Evolutionary conservation across 495 filamentous ascomycete species (phyloP).

Genomic region (Aspergillus sclerotiicarbonarius): DNA sequence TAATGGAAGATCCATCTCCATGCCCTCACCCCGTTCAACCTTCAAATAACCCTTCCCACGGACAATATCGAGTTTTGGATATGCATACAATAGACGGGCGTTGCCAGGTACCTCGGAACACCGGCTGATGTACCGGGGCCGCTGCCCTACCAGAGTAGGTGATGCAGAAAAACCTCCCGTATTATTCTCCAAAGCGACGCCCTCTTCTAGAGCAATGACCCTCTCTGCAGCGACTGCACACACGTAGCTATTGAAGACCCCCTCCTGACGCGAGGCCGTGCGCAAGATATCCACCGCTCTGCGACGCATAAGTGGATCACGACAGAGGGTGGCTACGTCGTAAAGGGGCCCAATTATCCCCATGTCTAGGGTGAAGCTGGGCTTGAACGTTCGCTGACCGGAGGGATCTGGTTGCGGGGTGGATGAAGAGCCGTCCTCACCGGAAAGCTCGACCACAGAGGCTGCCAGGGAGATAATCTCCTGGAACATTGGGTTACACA

Average conservation of each 20-base stretch:
- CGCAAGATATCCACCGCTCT: constrained; percentile 56
- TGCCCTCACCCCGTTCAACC: constrained; percentile 7
- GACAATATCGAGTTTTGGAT: constrained; percentile 13
- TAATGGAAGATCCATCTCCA: constrained; percentile 13
- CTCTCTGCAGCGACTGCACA: constrained; percentile 53
- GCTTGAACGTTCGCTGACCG: neutral
- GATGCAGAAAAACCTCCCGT: neutral
- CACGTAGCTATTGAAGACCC: constrained; percentile 61
- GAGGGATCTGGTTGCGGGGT: neutral
- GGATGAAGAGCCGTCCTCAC: neutral
- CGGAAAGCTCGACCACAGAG: constrained; percentile 11
- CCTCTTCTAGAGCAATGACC: constrained; percentile 57
- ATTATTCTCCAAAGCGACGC: neutral
- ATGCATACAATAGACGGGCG: constrained; percentile 15
- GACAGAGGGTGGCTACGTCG: constrained; percentile 57
- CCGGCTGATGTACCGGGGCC: neutral
- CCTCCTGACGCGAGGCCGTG: constrained; percentile 56
- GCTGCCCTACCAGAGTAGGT: neutral
- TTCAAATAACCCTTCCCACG: constrained; percentile 14
- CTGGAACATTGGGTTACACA: constrained; percentile 20
- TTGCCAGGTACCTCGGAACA: constrained; percentile 13
- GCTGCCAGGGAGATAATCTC: constrained; percentile 25
- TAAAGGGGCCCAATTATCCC: constrained; percentile 56
- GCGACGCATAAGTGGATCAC: constrained; percentile 51
- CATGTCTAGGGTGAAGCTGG: constrained; percentile 29